These are phyloP conservation scores for Roridomyces roridus DNA, from an alignment of 768 basidiomycete species.

Conservation along the genomic window DNA sequence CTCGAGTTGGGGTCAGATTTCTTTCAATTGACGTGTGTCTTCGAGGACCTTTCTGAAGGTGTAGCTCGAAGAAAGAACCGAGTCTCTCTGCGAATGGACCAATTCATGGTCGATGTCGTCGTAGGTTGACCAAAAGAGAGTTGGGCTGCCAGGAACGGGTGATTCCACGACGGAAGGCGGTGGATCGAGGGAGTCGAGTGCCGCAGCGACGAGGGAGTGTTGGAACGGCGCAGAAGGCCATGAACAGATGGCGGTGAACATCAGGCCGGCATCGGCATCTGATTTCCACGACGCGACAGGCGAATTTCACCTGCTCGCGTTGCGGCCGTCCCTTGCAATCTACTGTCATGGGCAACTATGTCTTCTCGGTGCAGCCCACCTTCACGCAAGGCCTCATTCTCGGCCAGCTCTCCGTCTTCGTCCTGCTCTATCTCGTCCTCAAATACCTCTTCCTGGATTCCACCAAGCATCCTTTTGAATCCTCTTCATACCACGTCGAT, in stretches of 20 bases:
- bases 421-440: slow-evolving; percentile 80
- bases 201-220: slow-evolving; percentile 48
- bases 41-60: slow-evolving; percentile 80
- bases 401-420: slow-evolving; percentile 88
- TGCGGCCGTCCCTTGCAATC: too few relatives aligned
- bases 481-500: slow-evolving; percentile 63
- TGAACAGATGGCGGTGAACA: slow-evolving; percentile 37
- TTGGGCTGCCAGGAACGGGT: slow-evolving; percentile 19
- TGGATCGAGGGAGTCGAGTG: slow-evolving; percentile 36
- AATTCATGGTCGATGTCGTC: slow-evolving; percentile 84
- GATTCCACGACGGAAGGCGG: slow-evolving; percentile 28
- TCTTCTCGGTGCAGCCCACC: slow-evolving; percentile 51
- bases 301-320: too few relatives aligned
- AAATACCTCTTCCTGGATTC: slow-evolving; percentile 96
- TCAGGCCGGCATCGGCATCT: neutral
- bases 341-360: too few relatives aligned
- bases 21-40: too few relatives aligned
- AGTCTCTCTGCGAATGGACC: slow-evolving; percentile 54
- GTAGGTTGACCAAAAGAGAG: slow-evolving; percentile 88
- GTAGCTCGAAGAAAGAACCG: slow-evolving; percentile 79
- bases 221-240: slow-evolving; percentile 61
- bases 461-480: slow-evolving; percentile 59
- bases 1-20: slow-evolving; percentile 16
- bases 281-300: neutral
- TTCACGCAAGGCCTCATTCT: slow-evolving; percentile 96